Conservation (phyloP, 768 basidiomycete species). For the Trametes sanguinea region DNA sequence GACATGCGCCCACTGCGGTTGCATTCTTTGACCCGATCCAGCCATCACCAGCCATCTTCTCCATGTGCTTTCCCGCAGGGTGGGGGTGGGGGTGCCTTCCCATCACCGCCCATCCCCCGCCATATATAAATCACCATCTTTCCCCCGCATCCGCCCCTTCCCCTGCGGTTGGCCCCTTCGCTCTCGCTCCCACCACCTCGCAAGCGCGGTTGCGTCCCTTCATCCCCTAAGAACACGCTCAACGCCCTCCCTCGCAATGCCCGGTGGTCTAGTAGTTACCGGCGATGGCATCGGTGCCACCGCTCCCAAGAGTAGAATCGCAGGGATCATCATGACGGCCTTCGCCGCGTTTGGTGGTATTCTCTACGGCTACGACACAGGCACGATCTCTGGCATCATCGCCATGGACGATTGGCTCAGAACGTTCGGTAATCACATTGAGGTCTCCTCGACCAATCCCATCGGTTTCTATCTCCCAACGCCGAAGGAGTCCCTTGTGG, state of each 20-base stretch:
- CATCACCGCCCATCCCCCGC: not conserved
- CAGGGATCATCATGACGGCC: constrained; percentile 35
- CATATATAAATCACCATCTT: constrained; percentile 6
- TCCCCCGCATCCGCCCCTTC: not conserved
- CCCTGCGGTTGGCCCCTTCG: constrained; percentile 3
- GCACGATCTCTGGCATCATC: constrained; percentile 73
- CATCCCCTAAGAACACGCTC: constrained; percentile 1
- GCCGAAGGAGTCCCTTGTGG: constrained; percentile 47
- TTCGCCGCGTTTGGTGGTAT: constrained; percentile 39
- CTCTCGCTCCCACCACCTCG: constrained; percentile 7
- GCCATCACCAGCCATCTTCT: not conserved
- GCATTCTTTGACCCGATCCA: not conserved
- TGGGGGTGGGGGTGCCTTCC: too few species aligned
- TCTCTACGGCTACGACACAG: constrained; percentile 72
- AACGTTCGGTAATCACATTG: constrained; percentile 43
- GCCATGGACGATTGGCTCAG: constrained; percentile 57
- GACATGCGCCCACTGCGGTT: constrained; percentile 7
- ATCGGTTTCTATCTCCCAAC: constrained; percentile 27
- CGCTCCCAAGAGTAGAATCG: constrained; percentile 20
- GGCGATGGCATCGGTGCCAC: constrained; percentile 21
- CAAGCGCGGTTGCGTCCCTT: not conserved
- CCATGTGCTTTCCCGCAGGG: constrained; percentile 10
- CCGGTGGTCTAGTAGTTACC: constrained; percentile 17
- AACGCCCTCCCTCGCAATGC: constrained; percentile 13
- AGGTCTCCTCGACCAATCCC: not conserved